Base-by-base conservation (phyloP, 257 asterid genomes). In the Penstemon barbatus region DNA sequence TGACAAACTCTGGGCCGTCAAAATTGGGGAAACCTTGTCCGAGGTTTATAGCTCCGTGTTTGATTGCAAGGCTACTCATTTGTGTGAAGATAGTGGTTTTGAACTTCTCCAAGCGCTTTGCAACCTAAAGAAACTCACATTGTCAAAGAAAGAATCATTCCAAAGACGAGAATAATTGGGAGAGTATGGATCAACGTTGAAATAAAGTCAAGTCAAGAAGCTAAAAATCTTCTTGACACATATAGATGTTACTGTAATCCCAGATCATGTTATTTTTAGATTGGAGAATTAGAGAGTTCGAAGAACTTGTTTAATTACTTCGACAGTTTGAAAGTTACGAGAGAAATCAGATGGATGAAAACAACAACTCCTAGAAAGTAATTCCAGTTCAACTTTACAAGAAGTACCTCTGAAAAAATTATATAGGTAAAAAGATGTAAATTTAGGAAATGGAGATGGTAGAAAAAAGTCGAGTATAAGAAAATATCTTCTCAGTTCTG, bases 21-120 rank as follows among this genome's bases (percentile, higher is more conserved):
- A 94, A 91, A 75, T 94, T 94, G 69, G 99, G 99, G 63, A 94
- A 94, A 75, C 99, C 99, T 73, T 94, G 99, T 5, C 99, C 99
- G 0, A 94, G 99, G 73, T 94, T 94, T 8, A 94, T 89, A 55
- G 99, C 99, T 8, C 90, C 91, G 38, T 91, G 90, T 77, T 94
- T 89, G 66, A 89, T 79, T 8, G 99, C 97, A 12, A 94, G 92
- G 77, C 81, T 89, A 62, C 99, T 94, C 99, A 94, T 94, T 70
- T 94, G 97, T 1, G 99, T 94, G 85, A 94, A 94, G 59, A 94
- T 94, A 15, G 99, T 94, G 12, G 99, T 94, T 78, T 87, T 94
- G 84, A 94, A 94, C 83, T 94, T 91, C 85, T 94, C 99, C 73
- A 91, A 77, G 36, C 97, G 92, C 74, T 91, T 87, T 6, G 99